Conservation (phyloP, 108 stramenopile genomes). For the Schizochytrium sp. region DNA sequence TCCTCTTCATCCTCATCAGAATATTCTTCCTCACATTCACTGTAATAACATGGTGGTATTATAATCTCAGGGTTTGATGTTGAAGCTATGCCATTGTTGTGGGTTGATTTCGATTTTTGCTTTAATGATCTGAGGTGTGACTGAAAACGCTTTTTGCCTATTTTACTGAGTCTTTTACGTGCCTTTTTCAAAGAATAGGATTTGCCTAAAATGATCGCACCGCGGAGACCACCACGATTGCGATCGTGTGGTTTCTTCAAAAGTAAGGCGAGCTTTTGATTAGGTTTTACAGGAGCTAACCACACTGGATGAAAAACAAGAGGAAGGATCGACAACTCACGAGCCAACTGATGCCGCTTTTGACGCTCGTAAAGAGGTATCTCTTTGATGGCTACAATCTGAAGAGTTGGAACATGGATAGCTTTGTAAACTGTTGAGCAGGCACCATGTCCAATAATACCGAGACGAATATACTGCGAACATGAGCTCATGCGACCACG, state of each 20-base stretch:
- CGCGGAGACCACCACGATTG: not conserved
- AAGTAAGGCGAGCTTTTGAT: not conserved
- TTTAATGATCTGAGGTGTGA: not conserved
- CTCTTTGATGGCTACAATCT: conserved; percentile 66
- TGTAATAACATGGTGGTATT: too few species aligned
- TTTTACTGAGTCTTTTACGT: not conserved
- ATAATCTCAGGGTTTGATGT: too few species aligned
- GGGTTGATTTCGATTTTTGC: not conserved
- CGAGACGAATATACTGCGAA: conserved; percentile 39
- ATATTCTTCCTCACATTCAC: too few species aligned
- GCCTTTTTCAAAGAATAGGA: not conserved
- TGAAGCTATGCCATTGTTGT: not conserved
- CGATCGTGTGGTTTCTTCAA: not conserved
- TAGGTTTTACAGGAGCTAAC: not conserved
- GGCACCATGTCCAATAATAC: conserved; percentile 62
- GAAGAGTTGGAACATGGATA: conserved; percentile 57
- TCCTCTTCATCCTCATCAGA: not conserved
- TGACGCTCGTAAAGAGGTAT: conserved; percentile 61
- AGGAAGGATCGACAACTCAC: conserved; percentile 61
- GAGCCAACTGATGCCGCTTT: conserved; percentile 64
- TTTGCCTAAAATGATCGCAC: not conserved
- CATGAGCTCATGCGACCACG: not conserved
- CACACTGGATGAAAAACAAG: not conserved
- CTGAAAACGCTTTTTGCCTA: not conserved
- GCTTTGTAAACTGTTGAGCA: conserved; percentile 63